phyloP scores from a whole-genome alignment of 1,284 basidiomycete species.

The Veloporphyrellus conicus region DNA sequence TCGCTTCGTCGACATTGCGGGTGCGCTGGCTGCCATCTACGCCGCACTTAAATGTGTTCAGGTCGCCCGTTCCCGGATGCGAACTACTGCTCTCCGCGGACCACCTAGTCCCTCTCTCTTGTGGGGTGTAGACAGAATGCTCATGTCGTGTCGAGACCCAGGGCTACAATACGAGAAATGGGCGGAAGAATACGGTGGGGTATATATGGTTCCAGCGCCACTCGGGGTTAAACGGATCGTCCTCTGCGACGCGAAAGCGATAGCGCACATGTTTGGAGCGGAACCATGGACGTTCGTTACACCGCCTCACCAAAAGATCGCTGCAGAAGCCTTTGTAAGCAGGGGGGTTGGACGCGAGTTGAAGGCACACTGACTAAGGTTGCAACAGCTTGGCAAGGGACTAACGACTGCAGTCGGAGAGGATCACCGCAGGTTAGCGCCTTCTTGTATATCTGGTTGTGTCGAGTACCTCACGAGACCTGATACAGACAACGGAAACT shows the following conservation, averaged over 20 bases:
- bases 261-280: conserved; percentile 47
- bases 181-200: conserved; percentile 46
- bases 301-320: conserved; percentile 1
- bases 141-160: conserved; percentile 16
- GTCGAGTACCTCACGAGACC: not conserved
- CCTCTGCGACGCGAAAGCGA: conserved; percentile 53
- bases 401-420: conserved; percentile 23
- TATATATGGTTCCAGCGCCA: conserved; percentile 39
- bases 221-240: conserved; percentile 42
- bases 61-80: conserved; percentile 7
- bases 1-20: conserved; percentile 1
- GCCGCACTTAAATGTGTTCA: conserved; percentile 11
- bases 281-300: conserved; percentile 39
- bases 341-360: not conserved
- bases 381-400: conserved; percentile 21
- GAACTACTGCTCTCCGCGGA: conserved; percentile 32
- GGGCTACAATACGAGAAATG: conserved; percentile 31
- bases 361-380: not conserved
- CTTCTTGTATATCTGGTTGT: not conserved
- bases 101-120: conserved; percentile 29
- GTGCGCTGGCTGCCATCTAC: conserved; percentile 13
- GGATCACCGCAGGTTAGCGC: conserved; percentile 19
- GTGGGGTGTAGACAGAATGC: conserved; percentile 23
- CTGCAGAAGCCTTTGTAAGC: conserved; percentile 21
- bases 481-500: conserved; percentile 43